Base-by-base conservation (phyloP, 176 grass and related monocot species). In the Aegilops sharonensis region DNA sequence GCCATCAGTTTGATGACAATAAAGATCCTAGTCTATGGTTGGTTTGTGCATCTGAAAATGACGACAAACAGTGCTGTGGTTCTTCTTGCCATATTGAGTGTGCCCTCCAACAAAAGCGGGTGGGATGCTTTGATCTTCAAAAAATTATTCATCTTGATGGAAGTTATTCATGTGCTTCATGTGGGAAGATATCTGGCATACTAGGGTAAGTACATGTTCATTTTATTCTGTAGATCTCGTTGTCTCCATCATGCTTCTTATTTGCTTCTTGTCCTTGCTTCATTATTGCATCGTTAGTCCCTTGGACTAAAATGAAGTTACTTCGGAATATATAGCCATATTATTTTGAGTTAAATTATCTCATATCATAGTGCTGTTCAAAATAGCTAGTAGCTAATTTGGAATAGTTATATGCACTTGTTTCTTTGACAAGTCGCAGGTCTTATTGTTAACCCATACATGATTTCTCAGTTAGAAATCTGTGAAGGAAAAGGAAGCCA, bases 1-100 rank as follows among this genome's bases (percentile, higher is more conserved):
- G 97, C 68, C 97, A 94, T 71, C 91, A 81, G 65, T 99, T 99
- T 85, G 97, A 99, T 92, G 97, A 99, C 85, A 99, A 99, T 77
- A 99, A 99, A 79, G 97, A 99, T 72, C 97, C 97, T 71, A 99
- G 97, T 87, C 83, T 94, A 68, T 99, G 97, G 97, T 79, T 99
- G 20, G 97, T 99, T 68, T 99, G 97, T 87, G 60, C 82, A 81
- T 94, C 97, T 83, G 97, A 99, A 90, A 91, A 63, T 72, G 92
- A 78, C 67, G 90, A 92, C 60, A 96, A 87, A 47, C 86, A 96
- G 78, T 99, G 89, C 8, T 99, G 97, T 83, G 94, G 97, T 25
- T 92, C 92, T 73, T 99, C 97, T 89, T 99, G 97, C 80, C 97
- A 99, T 83, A 91, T 99, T 81, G 94, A 99, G 74, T 99, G 97